A percentile compares a stretch with the other conserved stretches of the same genome.
These are phyloP conservation scores for Candida sp. DNA, from an alignment of 1,139 yeast genomes.

Conservation along the genomic window DNA sequence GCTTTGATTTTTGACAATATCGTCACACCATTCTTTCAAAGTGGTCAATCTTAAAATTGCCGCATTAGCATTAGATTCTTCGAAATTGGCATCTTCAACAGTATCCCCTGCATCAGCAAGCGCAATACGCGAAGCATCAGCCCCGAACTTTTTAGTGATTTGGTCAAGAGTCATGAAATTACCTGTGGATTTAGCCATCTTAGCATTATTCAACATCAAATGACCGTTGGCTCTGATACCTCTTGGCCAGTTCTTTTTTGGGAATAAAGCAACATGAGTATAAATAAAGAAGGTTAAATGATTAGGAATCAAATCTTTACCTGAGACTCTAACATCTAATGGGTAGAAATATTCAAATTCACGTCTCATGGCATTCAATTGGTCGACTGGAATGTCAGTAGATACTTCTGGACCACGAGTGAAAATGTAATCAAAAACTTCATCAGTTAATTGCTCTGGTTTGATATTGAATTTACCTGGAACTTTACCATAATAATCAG, in stretches of 20 bases:
- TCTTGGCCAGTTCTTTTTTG: slow-evolving; percentile 86
- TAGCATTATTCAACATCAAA: slow-evolving; percentile 89
- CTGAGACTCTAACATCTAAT: slow-evolving; percentile 85
- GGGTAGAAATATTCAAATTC: slow-evolving; percentile 97
- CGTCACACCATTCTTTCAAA: slow-evolving; percentile 95
- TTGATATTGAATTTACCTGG: slow-evolving; percentile 70
- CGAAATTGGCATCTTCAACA: slow-evolving; percentile 97
- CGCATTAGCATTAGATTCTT: slow-evolving; percentile 95
- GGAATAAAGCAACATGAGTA: slow-evolving; percentile 90
- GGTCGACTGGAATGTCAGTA: slow-evolving; percentile 62
- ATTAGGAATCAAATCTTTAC: slow-evolving; percentile 96
- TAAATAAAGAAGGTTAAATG: slow-evolving; percentile 96
- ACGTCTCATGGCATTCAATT: slow-evolving; percentile 75
- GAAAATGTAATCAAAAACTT: slow-evolving; percentile 90
- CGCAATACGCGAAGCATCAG: slow-evolving; percentile 97
- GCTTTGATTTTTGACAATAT: slow-evolving; percentile 48
- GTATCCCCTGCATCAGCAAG: slow-evolving; percentile 99
- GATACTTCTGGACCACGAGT: slow-evolving; percentile 60
- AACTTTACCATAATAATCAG: slow-evolving; percentile 79
- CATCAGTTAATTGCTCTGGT: slow-evolving; percentile 88
- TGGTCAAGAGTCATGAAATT: slow-evolving; percentile 91
- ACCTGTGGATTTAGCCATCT: slow-evolving; percentile 98
- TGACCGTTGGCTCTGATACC: slow-evolving; percentile 97
- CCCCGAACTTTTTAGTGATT: slow-evolving; percentile 86
- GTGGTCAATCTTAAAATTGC: slow-evolving; percentile 93